These are phyloP conservation scores for Arabidopsis thaliana DNA, from an alignment of 345 rosid species.

Conservation along the genomic window TAIR10.1 NC_003070.9:11593501-11594000, in stretches of 20 bases:
- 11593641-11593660: conserved; percentile 97
- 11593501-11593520: conserved; percentile 84
- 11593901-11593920: background rate
- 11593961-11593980: background rate
- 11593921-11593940: background rate
- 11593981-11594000: conserved; percentile 8
- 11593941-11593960: background rate
- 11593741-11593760: background rate
- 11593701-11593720: background rate
- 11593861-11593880: background rate
- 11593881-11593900: background rate
- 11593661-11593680: conserved; percentile 98
- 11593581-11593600: conserved; percentile 99
- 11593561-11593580: conserved; percentile 97
- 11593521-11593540: conserved; percentile 77
- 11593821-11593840: conserved; percentile 24
- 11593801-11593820: conserved; percentile 89
- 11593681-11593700: background rate
- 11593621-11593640: conserved; percentile 92
- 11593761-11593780: conserved; percentile 90
- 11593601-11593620: conserved; percentile 85
- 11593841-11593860: background rate
- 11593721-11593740: background rate
- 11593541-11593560: conserved; percentile 90
- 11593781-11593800: conserved; percentile 89